Conservation (phyloP, 2,329 filamentous ascomycete species). For the Hypoxylon sp. region DNA sequence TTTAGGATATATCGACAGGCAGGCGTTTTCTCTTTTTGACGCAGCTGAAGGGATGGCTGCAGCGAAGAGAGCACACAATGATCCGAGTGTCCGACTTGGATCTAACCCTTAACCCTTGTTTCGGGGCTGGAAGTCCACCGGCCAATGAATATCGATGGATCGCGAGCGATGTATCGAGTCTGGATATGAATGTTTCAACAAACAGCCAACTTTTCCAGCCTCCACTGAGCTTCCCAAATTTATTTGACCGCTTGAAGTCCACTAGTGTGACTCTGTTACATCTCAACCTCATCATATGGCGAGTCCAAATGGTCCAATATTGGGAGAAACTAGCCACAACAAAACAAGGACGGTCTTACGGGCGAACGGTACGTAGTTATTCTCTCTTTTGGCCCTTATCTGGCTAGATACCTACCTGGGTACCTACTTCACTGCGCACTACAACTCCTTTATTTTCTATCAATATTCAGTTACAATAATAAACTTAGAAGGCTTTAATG, state of each 20-base stretch:
- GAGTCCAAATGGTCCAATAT: background rate
- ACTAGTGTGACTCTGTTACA: background rate
- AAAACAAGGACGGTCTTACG: background rate
- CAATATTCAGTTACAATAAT: background rate
- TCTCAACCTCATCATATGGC: background rate
- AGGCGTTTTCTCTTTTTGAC: background rate
- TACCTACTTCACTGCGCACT: background rate
- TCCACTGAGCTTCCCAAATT: background rate
- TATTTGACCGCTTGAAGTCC: background rate
- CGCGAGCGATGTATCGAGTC: background rate
- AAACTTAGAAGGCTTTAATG: background rate
- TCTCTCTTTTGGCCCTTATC: background rate
- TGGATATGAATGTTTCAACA: background rate
- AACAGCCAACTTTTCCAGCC: background rate
- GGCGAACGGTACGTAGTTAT: background rate
- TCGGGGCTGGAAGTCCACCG: background rate
- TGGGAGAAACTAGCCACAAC: background rate
- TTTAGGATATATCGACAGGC: background rate
- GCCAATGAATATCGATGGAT: background rate
- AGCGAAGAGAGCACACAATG: background rate
- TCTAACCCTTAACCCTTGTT: background rate
- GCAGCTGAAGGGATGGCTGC: background rate
- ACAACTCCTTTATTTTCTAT: background rate
- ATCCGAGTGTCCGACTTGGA: background rate
- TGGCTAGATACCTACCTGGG: background rate